These are phyloP conservation scores for Fusarium floridanum DNA, from an alignment of 2,329 filamentous ascomycete species.

Conservation along the genomic window DNA sequence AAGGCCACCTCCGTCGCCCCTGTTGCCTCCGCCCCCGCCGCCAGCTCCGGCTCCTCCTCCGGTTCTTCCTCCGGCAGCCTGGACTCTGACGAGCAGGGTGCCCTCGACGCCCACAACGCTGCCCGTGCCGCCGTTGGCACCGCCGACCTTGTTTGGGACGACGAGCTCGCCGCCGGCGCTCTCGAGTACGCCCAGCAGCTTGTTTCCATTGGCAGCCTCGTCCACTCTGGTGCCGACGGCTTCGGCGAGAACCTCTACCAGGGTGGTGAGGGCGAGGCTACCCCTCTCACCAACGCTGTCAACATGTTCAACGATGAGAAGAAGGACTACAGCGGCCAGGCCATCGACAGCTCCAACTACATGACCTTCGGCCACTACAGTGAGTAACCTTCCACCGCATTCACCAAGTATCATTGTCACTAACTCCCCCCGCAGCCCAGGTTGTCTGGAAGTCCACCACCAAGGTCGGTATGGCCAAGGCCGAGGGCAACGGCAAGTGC, in stretches of 20 bases:
- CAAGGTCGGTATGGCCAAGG: conserved; percentile 44
- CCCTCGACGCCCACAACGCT: conserved; percentile 44
- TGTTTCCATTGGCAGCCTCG: conserved; percentile 31
- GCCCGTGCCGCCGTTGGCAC: conserved; percentile 41
- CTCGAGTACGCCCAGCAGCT: conserved; percentile 43
- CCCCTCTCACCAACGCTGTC: conserved; percentile 35
- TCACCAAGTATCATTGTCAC: background rate
- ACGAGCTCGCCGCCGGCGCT: conserved; percentile 36
- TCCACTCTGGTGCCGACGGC: conserved; percentile 33
- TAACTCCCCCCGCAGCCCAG: conserved; percentile 25
- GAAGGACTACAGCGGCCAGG: conserved; percentile 40
- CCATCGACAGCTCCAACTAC: conserved; percentile 39
- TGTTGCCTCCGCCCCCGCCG: conserved; percentile 17
- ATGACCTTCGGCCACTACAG: conserved; percentile 43
- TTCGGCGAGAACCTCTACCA: conserved; percentile 46
- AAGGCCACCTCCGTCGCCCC: conserved; percentile 18
- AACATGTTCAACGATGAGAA: conserved; percentile 43
- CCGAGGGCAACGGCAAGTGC: conserved; percentile 32
- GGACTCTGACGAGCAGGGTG: conserved; percentile 38
- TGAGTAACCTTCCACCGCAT: conserved; percentile 3
- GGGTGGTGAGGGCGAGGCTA: conserved; percentile 25
- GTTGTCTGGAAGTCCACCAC: conserved; percentile 43
- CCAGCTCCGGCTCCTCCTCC: conserved; percentile 10
- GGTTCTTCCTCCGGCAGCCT: conserved; percentile 24
- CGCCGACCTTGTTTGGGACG: conserved; percentile 37